A percentile compares a stretch with the other conserved stretches of the same genome.
Conservation (phyloP, 2,329 filamentous ascomycete species). For the Pseudogymnoascus sp. region DNA sequence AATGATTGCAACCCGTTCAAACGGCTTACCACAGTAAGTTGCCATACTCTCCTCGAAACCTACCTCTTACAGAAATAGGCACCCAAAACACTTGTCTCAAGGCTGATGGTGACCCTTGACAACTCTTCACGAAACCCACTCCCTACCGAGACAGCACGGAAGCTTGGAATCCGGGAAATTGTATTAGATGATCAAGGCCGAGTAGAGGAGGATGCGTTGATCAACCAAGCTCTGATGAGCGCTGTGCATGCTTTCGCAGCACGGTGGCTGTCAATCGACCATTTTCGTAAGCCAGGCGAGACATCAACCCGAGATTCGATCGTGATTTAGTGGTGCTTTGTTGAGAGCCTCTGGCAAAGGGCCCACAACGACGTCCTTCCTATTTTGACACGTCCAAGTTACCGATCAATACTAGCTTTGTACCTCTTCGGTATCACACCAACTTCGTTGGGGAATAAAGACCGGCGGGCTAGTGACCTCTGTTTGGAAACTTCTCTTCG, state of each 20-base stretch:
- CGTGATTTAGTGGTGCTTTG: not conserved
- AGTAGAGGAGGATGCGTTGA: not conserved
- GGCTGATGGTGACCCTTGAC: slow-evolving; percentile 1
- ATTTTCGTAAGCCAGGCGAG: not conserved
- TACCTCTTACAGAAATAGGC: not conserved
- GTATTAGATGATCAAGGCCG: not conserved
- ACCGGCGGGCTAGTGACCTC: not conserved
- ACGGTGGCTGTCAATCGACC: not conserved
- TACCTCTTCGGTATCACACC: slow-evolving; percentile 7
- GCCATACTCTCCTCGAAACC: not conserved
- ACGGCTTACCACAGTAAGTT: not conserved
- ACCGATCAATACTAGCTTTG: not conserved
- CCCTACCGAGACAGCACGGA: not conserved
- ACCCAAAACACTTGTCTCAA: slow-evolving; percentile 5
- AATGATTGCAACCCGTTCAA: slow-evolving; percentile 4
- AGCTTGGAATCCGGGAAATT: not conserved
- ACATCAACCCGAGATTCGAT: not conserved
- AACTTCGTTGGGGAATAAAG: not conserved
- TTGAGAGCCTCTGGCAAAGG: not conserved
- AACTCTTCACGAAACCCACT: not conserved
- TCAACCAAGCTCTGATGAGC: slow-evolving; percentile 7
- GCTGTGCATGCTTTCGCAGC: not conserved
- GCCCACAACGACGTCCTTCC: not conserved
- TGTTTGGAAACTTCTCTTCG: not conserved
- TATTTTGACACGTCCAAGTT: not conserved